Evolutionary conservation across 176 grass and related monocot genomes (phyloP), one percentile per base, ranked within the genome.

Genomic region (Leersia perrieri): DNA sequence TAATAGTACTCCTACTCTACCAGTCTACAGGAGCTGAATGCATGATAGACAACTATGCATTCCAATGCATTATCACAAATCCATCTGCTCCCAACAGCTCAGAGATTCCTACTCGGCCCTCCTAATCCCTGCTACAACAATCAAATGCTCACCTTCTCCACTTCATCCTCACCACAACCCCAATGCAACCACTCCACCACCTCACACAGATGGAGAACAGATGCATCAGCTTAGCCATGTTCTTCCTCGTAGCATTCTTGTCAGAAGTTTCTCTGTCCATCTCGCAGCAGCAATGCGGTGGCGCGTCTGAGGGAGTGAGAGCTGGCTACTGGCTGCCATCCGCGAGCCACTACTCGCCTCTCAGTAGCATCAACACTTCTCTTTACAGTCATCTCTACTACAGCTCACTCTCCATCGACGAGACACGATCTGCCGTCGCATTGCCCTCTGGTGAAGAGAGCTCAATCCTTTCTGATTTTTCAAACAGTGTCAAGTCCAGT

Each of bases 361-460:
- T 90, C 66, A 73, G 53, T 23, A 90, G 51, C 82, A 88, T 92
- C 22, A 77, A 92, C 38, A 14, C 88, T 12, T 88, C 90, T 27
- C 67, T 92, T 64, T 92, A 88, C 75, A 92, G 85, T 60, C 93
- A 96, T 65, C 70, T 96, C 78, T 96, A 92, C 79, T 96, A 96
- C 85, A 90, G 49, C 79, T 86, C 90, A 3, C 63, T 92, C 31
- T 80, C 79, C 65, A 84, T 90, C 55, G 90, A 92, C 13, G 83
- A 84, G 40, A 57, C 31, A 14, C 31, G 74, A 68, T 87, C 66
- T 31, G 18, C 65, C 0, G 47, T 84, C 16, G 29, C 55, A n/a
- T 49, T 80, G 1, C 79, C 82, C 11, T 47, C 69, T 3, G 4
- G 75, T 1, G 85, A 88, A 11, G 73, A 82, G 32, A 35, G 76